Percentiles rank a stretch among this genome's conserved stretches.
phyloP scores from a whole-genome alignment of 495 filamentous ascomycete species.

The Aspergillus ellipticus region DNA sequence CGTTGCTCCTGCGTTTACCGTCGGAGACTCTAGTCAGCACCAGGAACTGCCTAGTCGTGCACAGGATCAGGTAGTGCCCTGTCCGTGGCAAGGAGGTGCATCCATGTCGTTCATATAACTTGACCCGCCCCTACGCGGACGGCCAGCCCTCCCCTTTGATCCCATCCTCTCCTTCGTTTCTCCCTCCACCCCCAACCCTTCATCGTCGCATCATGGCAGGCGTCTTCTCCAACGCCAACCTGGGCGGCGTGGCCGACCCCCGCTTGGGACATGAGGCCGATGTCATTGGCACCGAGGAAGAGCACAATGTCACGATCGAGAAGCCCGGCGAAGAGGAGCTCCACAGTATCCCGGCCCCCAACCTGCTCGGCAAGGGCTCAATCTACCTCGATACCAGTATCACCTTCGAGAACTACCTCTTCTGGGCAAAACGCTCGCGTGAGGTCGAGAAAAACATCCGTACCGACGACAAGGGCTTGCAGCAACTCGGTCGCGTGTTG shows the following conservation, averaged over 20 bases:
- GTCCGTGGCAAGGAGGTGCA: too few relatives aligned
- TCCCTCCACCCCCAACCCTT: too few relatives aligned
- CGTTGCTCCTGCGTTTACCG: too few relatives aligned
- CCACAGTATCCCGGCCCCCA: neutral
- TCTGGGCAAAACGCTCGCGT: neutral
- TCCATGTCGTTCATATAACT: too few relatives aligned
- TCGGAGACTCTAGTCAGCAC: too few relatives aligned
- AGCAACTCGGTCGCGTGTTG: neutral
- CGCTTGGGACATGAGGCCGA: neutral
- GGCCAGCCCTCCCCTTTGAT: too few relatives aligned
- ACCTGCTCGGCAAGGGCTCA: neutral
- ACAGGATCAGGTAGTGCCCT: too few relatives aligned
- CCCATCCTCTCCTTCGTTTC: too few relatives aligned
- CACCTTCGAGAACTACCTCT: slow-evolving; percentile 4
- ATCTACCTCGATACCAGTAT: slow-evolving; percentile 1
- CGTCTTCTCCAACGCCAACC: neutral
- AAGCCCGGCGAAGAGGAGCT: neutral
- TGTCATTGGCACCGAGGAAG: neutral
- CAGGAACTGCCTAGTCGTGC: too few relatives aligned
- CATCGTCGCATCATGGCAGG: neutral
- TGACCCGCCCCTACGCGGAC: too few relatives aligned
- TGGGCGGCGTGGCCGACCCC: neutral
- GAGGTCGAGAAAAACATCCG: slow-evolving; percentile 2
- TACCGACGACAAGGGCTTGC: neutral
- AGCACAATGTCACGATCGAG: neutral